Evolutionary conservation across 495 filamentous ascomycete genomes (phyloP).

Genomic region (Recurvomyces mirabilis): DNA sequence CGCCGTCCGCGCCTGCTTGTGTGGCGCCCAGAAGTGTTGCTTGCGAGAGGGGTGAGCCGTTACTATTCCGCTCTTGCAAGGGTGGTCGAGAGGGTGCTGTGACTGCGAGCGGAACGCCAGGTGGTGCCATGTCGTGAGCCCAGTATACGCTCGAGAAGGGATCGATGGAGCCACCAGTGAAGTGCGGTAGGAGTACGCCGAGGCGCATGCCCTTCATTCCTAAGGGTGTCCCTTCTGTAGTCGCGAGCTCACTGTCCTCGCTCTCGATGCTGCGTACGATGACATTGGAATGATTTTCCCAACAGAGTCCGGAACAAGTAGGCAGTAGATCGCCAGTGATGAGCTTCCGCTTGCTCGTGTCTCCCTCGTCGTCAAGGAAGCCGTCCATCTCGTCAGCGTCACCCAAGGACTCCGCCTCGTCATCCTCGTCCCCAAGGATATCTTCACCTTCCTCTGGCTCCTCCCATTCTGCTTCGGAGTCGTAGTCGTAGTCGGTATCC

Average conservation of each 20-base stretch:
- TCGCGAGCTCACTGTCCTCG: conserved; percentile 16
- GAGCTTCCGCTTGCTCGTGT: conserved; percentile 31
- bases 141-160: conserved; percentile 80
- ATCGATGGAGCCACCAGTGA: conserved; percentile 52
- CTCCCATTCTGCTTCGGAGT: conserved; percentile 94
- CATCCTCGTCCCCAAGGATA: conserved; percentile 66
- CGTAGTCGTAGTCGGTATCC: conserved; percentile 81
- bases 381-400: conserved; percentile 58
- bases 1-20: conserved; percentile 19
- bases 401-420: conserved; percentile 54
- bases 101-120: background rate
- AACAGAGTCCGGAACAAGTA: conserved; percentile 64
- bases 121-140: conserved; percentile 31
- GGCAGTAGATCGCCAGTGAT: conserved; percentile 66
- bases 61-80: conserved; percentile 22
- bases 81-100: conserved; percentile 28
- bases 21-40: conserved; percentile 6
- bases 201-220: conserved; percentile 11
- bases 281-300: conserved; percentile 48
- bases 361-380: conserved; percentile 54
- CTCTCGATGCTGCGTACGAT: conserved; percentile 34
- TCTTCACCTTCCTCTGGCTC: conserved; percentile 67
- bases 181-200: conserved; percentile 19
- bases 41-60: conserved; percentile 4
- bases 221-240: conserved; percentile 40